A percentile compares a stretch with the other conserved stretches of the same genome.
Evolutionary conservation across 768 basidiomycete genomes (phyloP).

Genomic region (Rhizopogon vinicolor): DNA sequence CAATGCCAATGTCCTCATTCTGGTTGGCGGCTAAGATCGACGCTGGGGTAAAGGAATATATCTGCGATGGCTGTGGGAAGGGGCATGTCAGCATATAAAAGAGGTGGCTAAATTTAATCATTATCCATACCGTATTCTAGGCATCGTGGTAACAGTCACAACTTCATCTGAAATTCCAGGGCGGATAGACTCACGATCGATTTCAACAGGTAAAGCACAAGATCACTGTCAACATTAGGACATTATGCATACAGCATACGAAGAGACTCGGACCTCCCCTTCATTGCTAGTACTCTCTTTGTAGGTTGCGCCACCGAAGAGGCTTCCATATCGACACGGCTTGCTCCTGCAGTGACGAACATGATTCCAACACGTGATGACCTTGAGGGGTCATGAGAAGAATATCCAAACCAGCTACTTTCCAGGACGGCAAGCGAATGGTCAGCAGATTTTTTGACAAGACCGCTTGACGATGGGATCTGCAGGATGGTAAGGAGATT

Average conservation of each 20-base stretch:
- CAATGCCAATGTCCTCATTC: no score
- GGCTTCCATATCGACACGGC: not conserved
- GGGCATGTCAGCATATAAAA: no score
- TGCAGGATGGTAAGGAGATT: not conserved
- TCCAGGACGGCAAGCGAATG: not conserved
- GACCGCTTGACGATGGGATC: not conserved
- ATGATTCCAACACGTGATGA: not conserved
- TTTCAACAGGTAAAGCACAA: not conserved
- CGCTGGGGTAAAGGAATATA: not conserved
- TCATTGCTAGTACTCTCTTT: no score
- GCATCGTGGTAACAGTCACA: not conserved
- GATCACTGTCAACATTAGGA: not conserved
- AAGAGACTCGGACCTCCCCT: not conserved
- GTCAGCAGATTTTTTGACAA: not conserved
- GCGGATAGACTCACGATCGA: not conserved
- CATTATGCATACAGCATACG: no score
- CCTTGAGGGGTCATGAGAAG: not conserved
- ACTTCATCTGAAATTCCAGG: not conserved
- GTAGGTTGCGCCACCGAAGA: not conserved
- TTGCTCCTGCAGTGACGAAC: not conserved
- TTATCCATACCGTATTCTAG: no score
- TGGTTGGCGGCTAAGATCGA: no score
- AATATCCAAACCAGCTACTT: not conserved
- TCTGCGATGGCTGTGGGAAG: no score
- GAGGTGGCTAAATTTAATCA: no score